Conservation (phyloP, 257 asterid genomes). For the Leptodermis oblonga region DNA sequence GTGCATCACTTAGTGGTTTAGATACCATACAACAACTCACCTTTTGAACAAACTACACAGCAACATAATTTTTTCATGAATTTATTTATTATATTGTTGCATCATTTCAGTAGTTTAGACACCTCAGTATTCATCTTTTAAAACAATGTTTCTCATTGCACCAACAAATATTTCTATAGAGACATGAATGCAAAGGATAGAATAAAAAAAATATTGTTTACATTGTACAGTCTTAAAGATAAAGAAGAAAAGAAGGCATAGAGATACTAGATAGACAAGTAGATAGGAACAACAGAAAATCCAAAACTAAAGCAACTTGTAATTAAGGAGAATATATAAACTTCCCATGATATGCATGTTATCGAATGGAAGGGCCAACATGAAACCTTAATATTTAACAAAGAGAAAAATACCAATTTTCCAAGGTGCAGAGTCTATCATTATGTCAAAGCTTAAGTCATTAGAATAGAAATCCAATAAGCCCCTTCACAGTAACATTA, state of each 20-base stretch:
- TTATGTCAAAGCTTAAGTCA: background rate
- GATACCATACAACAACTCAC: background rate
- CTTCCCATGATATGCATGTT: background rate
- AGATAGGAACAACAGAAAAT: too few relatives aligned
- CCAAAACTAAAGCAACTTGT: too few relatives aligned
- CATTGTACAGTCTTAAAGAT: too few relatives aligned
- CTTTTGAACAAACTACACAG: background rate
- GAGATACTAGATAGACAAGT: too few relatives aligned
- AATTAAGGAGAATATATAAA: too few relatives aligned
- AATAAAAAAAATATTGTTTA: too few relatives aligned
- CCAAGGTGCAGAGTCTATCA: background rate
- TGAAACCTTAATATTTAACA: background rate
- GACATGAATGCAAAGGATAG: background rate
- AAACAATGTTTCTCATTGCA: background rate
- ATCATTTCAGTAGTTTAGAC: background rate
- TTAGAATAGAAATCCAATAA: background rate
- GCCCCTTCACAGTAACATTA: constrained; percentile 16
- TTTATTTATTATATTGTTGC: background rate
- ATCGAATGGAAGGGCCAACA: background rate
- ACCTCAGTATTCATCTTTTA: background rate
- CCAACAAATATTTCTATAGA: background rate
- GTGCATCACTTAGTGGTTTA: background rate
- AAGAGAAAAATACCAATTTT: background rate
- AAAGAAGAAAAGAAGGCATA: too few relatives aligned
- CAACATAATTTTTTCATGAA: background rate